Evolutionary conservation across 1,139 yeast genomes (phyloP), one percentile per base, ranked within the genome.

Genomic region (Lodderomyces metapsilosis): DNA sequence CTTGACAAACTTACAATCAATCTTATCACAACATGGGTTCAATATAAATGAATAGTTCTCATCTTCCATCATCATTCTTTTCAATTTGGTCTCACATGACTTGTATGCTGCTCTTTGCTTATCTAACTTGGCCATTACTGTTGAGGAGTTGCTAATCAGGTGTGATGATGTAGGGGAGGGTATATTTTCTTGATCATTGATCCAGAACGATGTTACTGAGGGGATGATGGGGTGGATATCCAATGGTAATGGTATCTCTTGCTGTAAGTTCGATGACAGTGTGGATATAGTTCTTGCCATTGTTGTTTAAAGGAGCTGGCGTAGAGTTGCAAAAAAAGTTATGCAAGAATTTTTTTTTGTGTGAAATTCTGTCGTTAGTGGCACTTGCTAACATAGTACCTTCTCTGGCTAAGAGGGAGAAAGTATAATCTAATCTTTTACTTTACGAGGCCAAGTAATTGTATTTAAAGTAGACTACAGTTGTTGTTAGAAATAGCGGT

Each of bases 1-100:
- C 16, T 32, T 31, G 12, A 37, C 36, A 31, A 37, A 37, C 16
- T 37, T 37, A 13, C 40, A 37, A 24, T 18, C 33, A 12, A 20
- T 15, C 12, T 21, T 17, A 18, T 37, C 40, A 16, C 40, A 37
- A 31, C 40, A 37, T n/a, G 40, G 40, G 18, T 37, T 37, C 28
- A 37, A 21, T 22, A 37, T 17, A 20, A 37, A 37, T 12, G 32
- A 34, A 18, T 37, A 37, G 18, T 24, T 37, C 15, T 30, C 36
- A 23, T 37, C 40, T 15, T 31, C 33, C 33, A 25, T 31, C 40
- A 37, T 37, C 35, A 37, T 28, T 16, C 23, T 37, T 15, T 30
- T 22, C 22, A 37, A 21, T 24, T 31, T 30, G 11, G 20, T 13
- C 13, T 37, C 40, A 24, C 40, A 37, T 2, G 35, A 32, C 3